Base-by-base conservation (phyloP, 345 rosid species). In the Eucalyptus cloeziana region DNA sequence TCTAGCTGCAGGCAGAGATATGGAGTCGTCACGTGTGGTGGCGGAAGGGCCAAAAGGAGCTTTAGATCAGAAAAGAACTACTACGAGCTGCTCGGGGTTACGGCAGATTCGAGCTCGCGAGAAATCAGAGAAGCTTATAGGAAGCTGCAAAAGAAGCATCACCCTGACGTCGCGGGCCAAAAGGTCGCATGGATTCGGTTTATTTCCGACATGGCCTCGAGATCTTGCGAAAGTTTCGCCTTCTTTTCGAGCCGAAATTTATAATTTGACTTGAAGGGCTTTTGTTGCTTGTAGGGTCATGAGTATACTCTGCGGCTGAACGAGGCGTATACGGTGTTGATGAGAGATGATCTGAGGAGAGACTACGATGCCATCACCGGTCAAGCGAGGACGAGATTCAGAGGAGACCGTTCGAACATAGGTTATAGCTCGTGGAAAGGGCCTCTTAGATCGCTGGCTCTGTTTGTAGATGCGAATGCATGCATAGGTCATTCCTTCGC, bases 351-450 rank as follows among this genome's bases (percentile, higher is more conserved):
- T 87, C 93, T 92, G 43, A 90, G 94, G 88, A 92, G 87, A 88
- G 91, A 91, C 10, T 93, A 94, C 86, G 94, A 93, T 89, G 91
- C 85, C 89, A 92, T 93, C 79, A 89, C 90, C 27, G 96, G 94
- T 58, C 91, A 86, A n/a, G 86, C 60, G 85, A 76, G 92, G 88
- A 43, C 37, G 54, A 19, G 87, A 30, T 86, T 87, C 86, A 91
- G 91, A 51, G 89, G 67, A 60, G 91, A 87, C 49, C 40, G 30
- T 16, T 31, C 87, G 31, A 89, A 79, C 24, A 56, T 85, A 45
- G 90, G 94, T 71, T 92, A 89, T 88, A 94, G 95, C 91, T 93
- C 95, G n/a, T 94, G 95, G 96, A 92, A 91, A 56, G 97, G 96
- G 62, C 94, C 94, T 5, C 25, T 89, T 60, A 92, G 96, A 91